These are phyloP conservation scores for Leucocoprinus birnbaumii DNA, from an alignment of 768 basidiomycete species.

Conservation along the genomic window DNA sequence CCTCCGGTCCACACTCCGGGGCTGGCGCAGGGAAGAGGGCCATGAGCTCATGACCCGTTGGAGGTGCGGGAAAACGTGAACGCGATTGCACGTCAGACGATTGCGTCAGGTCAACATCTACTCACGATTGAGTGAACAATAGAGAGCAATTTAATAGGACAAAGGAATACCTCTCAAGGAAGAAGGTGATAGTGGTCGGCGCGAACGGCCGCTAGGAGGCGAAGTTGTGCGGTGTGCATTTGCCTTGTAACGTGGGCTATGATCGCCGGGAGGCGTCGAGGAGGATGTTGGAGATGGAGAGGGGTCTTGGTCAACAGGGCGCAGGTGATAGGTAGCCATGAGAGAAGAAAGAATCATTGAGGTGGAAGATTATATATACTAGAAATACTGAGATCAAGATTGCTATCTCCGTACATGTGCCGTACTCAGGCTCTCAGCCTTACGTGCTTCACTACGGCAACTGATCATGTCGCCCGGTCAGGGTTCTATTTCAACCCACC, in stretches of 20 bases:
- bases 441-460: conserved; percentile 23
- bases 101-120: conserved; percentile 66
- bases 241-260: conserved; percentile 33
- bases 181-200: conserved; percentile 62
- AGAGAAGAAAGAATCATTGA: conserved; percentile 17
- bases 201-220: conserved; percentile 30
- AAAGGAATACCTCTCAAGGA: conserved; percentile 21
- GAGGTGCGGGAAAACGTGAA: conserved; percentile 65
- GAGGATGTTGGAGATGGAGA: conserved; percentile 54
- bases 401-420: conserved; percentile 14
- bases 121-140: neutral
- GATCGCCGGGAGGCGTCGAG: conserved; percentile 39
- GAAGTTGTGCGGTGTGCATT: conserved; percentile 26
- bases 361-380: conserved; percentile 1
- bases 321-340: conserved; percentile 47
- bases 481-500: conserved; percentile 21
- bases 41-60: conserved; percentile 83
- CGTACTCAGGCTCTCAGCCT: conserved; percentile 12
- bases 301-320: conserved; percentile 49
- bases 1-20: conserved; percentile 53
- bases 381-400: conserved; percentile 9
- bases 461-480: conserved; percentile 18
- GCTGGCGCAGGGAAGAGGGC: conserved; percentile 75
- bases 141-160: neutral
- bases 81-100: conserved; percentile 45